These are phyloP conservation scores for Chloris gayana DNA, from an alignment of 176 grass and related monocot species.

Conservation along the genomic window DNA sequence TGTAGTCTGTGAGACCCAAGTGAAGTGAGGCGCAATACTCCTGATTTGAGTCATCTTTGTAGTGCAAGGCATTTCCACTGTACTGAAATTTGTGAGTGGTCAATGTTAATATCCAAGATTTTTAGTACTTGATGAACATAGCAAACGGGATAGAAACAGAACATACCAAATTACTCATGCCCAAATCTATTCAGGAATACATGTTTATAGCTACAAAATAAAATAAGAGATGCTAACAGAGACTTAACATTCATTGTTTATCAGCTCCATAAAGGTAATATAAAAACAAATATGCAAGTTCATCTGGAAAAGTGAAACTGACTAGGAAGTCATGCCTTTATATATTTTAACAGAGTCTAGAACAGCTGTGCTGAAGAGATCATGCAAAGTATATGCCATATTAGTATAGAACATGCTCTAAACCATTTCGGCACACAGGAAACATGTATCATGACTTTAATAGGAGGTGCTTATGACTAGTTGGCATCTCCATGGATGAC, in stretches of 20 bases:
- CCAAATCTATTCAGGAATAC: not conserved
- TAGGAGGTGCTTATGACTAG: not conserved
- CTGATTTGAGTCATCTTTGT: slow-evolving; percentile 45
- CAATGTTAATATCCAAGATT: not conserved
- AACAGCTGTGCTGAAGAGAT: not conserved
- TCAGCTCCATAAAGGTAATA: not conserved
- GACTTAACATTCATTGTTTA: not conserved
- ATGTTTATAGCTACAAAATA: not conserved
- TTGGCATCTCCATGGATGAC: not conserved
- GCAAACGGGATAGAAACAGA: not conserved
- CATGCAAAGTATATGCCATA: not conserved
- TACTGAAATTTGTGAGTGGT: slow-evolving; percentile 62
- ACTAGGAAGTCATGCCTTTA: not conserved
- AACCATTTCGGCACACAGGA: not conserved
- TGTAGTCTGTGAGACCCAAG: slow-evolving; percentile 94
- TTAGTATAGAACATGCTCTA: not conserved
- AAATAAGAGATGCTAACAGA: not conserved
- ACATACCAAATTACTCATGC: not conserved
- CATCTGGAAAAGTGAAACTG: not conserved
- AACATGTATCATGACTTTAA: not conserved
- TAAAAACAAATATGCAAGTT: not conserved
- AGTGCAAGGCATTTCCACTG: slow-evolving; percentile 54
- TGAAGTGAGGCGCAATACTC: slow-evolving; percentile 62
- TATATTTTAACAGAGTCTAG: not conserved
- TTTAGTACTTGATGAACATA: not conserved